phyloP scores from a whole-genome alignment of 139 green algal genomes.

The Pleodorina starrii region DNA sequence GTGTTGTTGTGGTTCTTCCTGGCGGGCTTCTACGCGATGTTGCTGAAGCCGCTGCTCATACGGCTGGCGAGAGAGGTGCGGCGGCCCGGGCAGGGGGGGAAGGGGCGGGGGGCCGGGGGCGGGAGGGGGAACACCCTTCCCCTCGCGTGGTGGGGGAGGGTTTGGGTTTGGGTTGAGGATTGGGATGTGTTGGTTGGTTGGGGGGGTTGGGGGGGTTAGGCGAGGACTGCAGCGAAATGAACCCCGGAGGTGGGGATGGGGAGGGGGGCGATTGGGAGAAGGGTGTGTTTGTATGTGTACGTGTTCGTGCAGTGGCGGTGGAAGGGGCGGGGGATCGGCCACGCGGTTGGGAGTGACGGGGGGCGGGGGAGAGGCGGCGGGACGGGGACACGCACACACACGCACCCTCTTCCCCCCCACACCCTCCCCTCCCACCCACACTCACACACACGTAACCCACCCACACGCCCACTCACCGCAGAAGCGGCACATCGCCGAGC shows the following conservation, averaged over 20 bases:
- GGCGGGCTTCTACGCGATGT: not conserved
- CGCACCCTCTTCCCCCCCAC: too few species aligned
- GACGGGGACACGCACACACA: too few species aligned
- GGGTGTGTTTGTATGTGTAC: not conserved
- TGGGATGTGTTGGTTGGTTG: not conserved
- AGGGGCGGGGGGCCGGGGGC: not conserved
- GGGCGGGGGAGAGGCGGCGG: too few species aligned
- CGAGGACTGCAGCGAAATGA: not conserved
- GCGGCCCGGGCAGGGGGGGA: not conserved
- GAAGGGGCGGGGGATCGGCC: not conserved
- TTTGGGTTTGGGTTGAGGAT: too few species aligned
- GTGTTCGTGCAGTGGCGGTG: not conserved
- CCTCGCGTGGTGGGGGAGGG: too few species aligned
- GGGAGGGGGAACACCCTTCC: too few species aligned
- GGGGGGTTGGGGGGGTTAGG: too few species aligned
- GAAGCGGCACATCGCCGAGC: constrained; percentile 33
- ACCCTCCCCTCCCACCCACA: not conserved
- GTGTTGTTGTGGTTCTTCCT: constrained; percentile 26
- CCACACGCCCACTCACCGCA: not conserved
- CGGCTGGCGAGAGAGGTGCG: constrained; percentile 16
- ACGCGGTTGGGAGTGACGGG: too few species aligned
- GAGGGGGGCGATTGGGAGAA: too few species aligned
- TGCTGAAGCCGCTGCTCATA: constrained; percentile 39
- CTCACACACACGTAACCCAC: too few species aligned
- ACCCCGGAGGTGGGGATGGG: too few species aligned